Evolutionary conservation across 345 rosid species (phyloP), one percentile per base, ranked within the genome.

Genomic region (Linum usitatissimum): DNA sequence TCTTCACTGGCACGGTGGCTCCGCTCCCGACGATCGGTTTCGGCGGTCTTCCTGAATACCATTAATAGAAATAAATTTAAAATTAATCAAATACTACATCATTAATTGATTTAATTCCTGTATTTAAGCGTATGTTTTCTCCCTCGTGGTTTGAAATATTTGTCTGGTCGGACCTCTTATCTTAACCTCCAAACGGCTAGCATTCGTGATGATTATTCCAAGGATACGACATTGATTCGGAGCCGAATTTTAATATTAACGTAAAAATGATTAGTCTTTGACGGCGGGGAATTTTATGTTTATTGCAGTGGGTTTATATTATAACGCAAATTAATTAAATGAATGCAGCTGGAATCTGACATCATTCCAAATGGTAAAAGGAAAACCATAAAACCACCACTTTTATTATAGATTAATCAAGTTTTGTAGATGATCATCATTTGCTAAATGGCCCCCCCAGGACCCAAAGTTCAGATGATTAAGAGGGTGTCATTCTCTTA

Each of bases 231-330:
- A 64, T 72, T 51, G 61, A 67, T 71, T 69, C 62, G 42, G n/a
- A 53, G 19, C 14, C 55, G 42, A 51, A 58, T 64, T 62, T 15
- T 15, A 60, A 59, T 55, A 49, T 39, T 40, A 30, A n/a, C 18
- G 9, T 59, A 4, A 20, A 0, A 36, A 66, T 20, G 69, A 59
- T 38, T 64, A 57, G 56, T 61, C 60, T 55, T 48, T 72, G 76
- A 73, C 73, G 79, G 77, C 77, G 73, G 73, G 63, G 34, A 57
- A 49, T 38, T 36, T 23, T 48, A 30, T 23, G 38, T 34, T 34
- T 34, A 34, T 34, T 34, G 66, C 49, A 60, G 71, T 73, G 67
- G 23, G 3, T 20, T 19, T 30, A 34, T 17, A 28, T n/a, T 59
- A 9, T 17, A 30, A 18, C 23, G 57, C 55, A 36, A 45, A 45